phyloP scores from a whole-genome alignment of 1,284 basidiomycete species.

The Moesziomyces sp. region DNA sequence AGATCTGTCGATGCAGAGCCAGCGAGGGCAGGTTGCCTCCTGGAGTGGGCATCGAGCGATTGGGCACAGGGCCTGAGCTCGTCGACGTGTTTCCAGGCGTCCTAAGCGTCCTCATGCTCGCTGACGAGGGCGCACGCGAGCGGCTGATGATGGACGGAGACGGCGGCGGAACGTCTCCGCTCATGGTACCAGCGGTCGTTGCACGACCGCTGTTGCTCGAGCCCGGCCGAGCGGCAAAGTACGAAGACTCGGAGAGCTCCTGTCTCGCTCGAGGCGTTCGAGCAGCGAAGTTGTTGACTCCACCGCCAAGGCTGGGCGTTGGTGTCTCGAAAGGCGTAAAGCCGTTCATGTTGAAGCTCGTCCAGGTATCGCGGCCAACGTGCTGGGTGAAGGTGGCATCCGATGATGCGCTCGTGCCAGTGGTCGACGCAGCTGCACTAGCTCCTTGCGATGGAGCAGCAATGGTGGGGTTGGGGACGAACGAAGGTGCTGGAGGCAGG shows the following conservation, averaged over 20 bases:
- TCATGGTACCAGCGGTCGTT: slow-evolving; percentile 18
- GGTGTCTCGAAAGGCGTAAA: slow-evolving; percentile 58
- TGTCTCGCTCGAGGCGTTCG: slow-evolving; percentile 47
- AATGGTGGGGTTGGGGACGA: slow-evolving; percentile 23
- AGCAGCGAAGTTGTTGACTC: slow-evolving; percentile 8
- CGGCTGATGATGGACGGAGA: slow-evolving; percentile 63
- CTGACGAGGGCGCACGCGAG: slow-evolving; percentile 55
- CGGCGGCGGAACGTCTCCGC: slow-evolving; percentile 55
- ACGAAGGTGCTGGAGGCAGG: slow-evolving; percentile 52
- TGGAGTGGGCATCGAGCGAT: slow-evolving; percentile 41
- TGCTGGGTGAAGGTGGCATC: slow-evolving; percentile 7
- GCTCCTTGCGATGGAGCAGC: slow-evolving; percentile 3
- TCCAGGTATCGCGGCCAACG: slow-evolving; percentile 49
- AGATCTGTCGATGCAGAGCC: slow-evolving; percentile 35
- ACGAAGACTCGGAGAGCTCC: slow-evolving; percentile 53
- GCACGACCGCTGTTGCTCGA: slow-evolving; percentile 29
- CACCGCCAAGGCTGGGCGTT: slow-evolving; percentile 24
- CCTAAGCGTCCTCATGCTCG: slow-evolving; percentile 44
- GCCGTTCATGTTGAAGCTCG: slow-evolving; percentile 44
- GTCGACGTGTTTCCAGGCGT: slow-evolving; percentile 30
- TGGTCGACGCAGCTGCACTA: slow-evolving; percentile 4
- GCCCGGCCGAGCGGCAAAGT: slow-evolving; percentile 51
- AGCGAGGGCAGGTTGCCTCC: slow-evolving; percentile 30
- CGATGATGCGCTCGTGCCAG: background rate
- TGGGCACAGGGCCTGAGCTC: slow-evolving; percentile 35